Percentiles rank a stretch among this genome's conserved stretches.
These are phyloP conservation scores for Dictyostelium capitatum DNA, from an alignment of 78 protist species.

Conservation along the genomic window DNA sequence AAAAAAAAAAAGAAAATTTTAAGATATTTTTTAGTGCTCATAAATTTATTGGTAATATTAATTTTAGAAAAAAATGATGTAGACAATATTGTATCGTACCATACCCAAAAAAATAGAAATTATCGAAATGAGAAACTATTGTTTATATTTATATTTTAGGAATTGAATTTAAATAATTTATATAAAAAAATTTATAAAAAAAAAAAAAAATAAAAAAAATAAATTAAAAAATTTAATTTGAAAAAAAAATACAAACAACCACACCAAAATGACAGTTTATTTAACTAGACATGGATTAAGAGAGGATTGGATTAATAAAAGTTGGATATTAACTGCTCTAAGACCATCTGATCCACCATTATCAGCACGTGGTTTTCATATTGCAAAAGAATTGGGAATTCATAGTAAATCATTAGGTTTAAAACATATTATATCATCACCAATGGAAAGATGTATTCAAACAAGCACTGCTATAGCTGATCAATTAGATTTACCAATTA, in stretches of 20 bases:
- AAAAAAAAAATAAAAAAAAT: too few relatives aligned
- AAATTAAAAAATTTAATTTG: too few relatives aligned
- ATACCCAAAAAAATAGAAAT: too few relatives aligned
- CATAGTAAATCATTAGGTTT: conserved; percentile 6
- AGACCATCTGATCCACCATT: conserved; percentile 74
- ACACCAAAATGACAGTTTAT: conserved; percentile 13
- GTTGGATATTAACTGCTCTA: conserved; percentile 64
- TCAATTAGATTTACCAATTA: conserved; percentile 44
- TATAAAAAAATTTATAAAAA: too few relatives aligned
- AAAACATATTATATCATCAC: conserved; percentile 57
- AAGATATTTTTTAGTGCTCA: too few relatives aligned
- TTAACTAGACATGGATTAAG: conserved; percentile 79
- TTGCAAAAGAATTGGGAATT: conserved; percentile 49
- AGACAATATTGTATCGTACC: too few relatives aligned
- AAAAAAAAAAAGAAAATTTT: too few relatives aligned
- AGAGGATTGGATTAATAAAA: conserved; percentile 76
- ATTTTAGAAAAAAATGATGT: too few relatives aligned
- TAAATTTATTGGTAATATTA: too few relatives aligned
- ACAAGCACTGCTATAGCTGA: conserved; percentile 66
- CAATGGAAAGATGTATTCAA: conserved; percentile 79
- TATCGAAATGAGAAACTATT: too few relatives aligned
- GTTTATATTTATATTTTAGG: too few relatives aligned
- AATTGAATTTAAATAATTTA: too few relatives aligned
- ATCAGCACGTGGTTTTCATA: conserved; percentile 44
- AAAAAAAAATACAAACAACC: background rate